Evolutionary conservation across 768 basidiomycete genomes (phyloP).

Genomic region (Trametopsis cervina): DNA sequence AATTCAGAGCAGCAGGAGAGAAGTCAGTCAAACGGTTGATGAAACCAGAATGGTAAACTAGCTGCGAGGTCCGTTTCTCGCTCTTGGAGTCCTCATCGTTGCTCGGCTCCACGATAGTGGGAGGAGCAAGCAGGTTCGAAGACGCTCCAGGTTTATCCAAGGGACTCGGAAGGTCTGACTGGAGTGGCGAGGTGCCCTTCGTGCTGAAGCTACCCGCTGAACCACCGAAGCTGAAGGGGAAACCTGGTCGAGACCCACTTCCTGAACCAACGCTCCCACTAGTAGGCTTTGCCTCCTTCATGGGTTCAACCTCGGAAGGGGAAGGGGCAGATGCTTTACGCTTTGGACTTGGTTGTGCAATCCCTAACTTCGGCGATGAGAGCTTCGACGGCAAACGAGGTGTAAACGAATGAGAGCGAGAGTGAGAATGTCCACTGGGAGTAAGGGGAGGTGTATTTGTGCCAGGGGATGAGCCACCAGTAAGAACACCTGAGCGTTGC

Average conservation of each 20-base stretch:
- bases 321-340: slow-evolving; percentile 42
- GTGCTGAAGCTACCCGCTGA: slow-evolving; percentile 9
- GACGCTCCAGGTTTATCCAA: slow-evolving; percentile 13
- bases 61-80: slow-evolving; percentile 67
- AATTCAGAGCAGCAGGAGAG: slow-evolving; percentile 30
- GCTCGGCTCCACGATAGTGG: slow-evolving; percentile 37
- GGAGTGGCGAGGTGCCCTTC: slow-evolving; percentile 6
- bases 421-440: slow-evolving; percentile 36
- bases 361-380: slow-evolving; percentile 41
- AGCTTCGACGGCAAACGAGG: slow-evolving; percentile 68
- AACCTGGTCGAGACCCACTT: slow-evolving; percentile 19
- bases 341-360: slow-evolving; percentile 45
- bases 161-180: slow-evolving; percentile 6
- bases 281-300: slow-evolving; percentile 19
- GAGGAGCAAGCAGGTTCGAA: slow-evolving; percentile 40
- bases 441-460: slow-evolving; percentile 18
- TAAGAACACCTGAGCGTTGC: slow-evolving; percentile 12
- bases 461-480: slow-evolving; percentile 18
- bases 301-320: slow-evolving; percentile 28
- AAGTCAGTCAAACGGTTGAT: slow-evolving; percentile 61
- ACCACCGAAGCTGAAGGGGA: slow-evolving; percentile 26
- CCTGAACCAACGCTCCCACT: slow-evolving; percentile 14
- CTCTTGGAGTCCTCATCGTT: slow-evolving; percentile 22
- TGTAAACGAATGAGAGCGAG: slow-evolving; percentile 63
- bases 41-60: slow-evolving; percentile 69